phyloP scores from a whole-genome alignment of 2,329 filamentous ascomycete species.

The Coniochaeta sp. region DNA sequence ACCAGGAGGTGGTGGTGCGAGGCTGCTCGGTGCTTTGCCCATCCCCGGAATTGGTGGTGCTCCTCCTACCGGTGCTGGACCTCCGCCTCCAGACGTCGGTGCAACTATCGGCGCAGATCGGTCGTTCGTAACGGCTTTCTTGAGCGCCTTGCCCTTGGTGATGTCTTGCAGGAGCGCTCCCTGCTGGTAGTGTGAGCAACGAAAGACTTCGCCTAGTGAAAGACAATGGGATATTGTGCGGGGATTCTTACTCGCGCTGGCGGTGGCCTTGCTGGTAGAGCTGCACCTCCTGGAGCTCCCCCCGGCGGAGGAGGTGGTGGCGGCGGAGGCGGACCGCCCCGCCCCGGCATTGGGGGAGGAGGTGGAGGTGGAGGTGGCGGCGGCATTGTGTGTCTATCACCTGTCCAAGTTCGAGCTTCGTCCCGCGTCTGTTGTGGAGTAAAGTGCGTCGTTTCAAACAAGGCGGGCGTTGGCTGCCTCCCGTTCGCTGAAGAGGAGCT shows the following conservation, averaged over 20 bases:
- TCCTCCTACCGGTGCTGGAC: conserved; percentile 58
- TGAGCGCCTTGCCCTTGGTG: conserved; percentile 68
- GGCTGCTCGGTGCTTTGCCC: conserved; percentile 49
- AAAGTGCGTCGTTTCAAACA: background rate
- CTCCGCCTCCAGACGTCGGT: conserved; percentile 46
- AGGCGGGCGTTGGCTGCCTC: background rate
- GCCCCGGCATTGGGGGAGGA: conserved; percentile 52
- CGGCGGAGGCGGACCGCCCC: conserved; percentile 52
- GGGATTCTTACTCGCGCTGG: conserved; percentile 16
- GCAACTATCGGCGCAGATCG: conserved; percentile 72
- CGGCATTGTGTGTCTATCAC: conserved; percentile 33
- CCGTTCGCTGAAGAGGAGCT: background rate
- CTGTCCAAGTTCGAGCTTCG: too few species aligned
- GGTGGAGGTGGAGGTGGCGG: conserved; percentile 66
- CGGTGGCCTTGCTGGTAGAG: conserved; percentile 51
- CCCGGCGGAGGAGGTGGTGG: conserved; percentile 56
- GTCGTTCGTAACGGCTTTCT: conserved; percentile 86
- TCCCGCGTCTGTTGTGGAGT: background rate
- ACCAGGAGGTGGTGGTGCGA: conserved; percentile 65
- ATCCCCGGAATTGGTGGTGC: conserved; percentile 75
- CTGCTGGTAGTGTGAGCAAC: conserved; percentile 38
- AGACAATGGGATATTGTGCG: background rate
- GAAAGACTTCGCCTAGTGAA: background rate
- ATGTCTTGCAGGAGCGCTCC: conserved; percentile 86
- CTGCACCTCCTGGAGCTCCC: conserved; percentile 21